phyloP scores from a whole-genome alignment of 306 rosid species.

The Heteromeles arbutifolia region DNA sequence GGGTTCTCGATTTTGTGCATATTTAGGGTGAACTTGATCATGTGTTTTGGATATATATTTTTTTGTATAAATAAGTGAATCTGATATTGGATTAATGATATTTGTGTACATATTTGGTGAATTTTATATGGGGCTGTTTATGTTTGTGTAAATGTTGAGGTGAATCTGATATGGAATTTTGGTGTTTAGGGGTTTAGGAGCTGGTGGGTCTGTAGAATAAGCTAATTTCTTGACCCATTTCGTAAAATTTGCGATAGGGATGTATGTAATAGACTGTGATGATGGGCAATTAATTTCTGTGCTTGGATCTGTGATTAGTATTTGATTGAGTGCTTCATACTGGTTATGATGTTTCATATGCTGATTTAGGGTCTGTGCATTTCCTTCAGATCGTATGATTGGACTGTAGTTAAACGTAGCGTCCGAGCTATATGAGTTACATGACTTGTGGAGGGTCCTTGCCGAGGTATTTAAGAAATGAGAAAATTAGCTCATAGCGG shows the following conservation, averaged over 20 bases:
- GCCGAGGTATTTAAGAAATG: background rate
- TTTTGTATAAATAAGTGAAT: background rate
- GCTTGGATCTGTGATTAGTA: background rate
- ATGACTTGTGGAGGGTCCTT: background rate
- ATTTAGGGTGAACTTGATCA: background rate
- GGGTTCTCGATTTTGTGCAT: background rate
- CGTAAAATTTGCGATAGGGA: background rate
- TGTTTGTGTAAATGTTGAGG: background rate
- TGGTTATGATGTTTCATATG: background rate
- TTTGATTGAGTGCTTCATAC: background rate
- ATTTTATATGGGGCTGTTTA: background rate
- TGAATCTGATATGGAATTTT: background rate
- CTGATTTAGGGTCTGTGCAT: background rate
- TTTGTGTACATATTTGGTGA: conserved; percentile 3
- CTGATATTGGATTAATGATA: background rate
- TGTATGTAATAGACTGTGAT: background rate
- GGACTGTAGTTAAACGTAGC: background rate
- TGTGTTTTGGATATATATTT: background rate
- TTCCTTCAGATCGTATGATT: background rate
- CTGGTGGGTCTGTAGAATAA: background rate
- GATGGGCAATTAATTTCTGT: background rate
- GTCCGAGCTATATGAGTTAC: background rate
- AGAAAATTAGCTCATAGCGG: background rate
- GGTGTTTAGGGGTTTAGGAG: conserved; percentile 3
- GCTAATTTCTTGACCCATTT: background rate